Evolutionary conservation across 768 basidiomycete species (phyloP).

Genomic region (Brasilioporus rufonigricans): DNA sequence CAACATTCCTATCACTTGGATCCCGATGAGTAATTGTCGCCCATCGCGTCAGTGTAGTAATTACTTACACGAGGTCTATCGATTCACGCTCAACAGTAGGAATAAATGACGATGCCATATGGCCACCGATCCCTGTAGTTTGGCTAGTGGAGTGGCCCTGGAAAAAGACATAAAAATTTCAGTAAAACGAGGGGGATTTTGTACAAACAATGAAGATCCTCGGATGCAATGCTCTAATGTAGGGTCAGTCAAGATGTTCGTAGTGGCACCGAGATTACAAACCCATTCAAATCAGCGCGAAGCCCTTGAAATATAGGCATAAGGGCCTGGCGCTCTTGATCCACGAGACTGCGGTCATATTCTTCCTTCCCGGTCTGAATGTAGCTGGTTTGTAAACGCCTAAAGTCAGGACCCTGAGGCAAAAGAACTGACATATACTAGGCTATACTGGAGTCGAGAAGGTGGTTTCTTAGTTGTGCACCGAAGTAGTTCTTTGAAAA

Average conservation of each 20-base stretch:
- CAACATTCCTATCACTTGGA: conserved; percentile 54
- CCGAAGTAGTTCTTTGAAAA: conserved; percentile 49
- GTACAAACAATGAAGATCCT: neutral
- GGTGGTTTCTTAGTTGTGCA: conserved; percentile 64
- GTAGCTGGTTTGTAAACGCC: neutral
- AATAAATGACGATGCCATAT: neutral
- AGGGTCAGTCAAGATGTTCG: neutral
- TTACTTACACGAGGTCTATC: neutral
- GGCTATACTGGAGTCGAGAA: conserved; percentile 62
- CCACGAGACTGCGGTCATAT: conserved; percentile 31
- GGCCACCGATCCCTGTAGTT: neutral
- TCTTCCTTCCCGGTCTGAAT: conserved; percentile 41
- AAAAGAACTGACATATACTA: conserved; percentile 65
- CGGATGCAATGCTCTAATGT: neutral
- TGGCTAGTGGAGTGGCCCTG: conserved; percentile 23
- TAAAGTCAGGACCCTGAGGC: no score
- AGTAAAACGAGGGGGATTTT: neutral
- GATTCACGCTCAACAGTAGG: conserved; percentile 2
- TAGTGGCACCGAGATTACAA: neutral
- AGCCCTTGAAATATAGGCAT: neutral
- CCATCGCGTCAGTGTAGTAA: no score
- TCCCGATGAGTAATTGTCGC: no score
- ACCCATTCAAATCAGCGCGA: neutral
- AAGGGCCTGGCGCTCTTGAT: no score
- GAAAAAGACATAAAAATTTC: no score